Conservation (phyloP, 2,329 filamentous ascomycete genomes). For the Esteya vermicola region DNA sequence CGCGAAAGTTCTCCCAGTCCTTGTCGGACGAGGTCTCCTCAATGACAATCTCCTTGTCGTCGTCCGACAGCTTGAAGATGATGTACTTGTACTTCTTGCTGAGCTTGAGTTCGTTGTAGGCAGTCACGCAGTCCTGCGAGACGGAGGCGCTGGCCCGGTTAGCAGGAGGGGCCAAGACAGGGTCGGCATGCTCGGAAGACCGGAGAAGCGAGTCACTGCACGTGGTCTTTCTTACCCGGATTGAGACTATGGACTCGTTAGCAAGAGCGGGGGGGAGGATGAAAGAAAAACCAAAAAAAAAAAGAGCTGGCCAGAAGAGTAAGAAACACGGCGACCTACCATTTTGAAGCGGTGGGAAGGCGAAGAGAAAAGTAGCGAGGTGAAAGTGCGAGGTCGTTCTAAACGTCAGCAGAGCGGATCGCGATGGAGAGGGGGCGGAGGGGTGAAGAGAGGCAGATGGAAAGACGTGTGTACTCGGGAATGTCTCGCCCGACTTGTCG, state of each 20-base stretch:
- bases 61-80: slow-evolving; percentile 75
- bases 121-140: slow-evolving; percentile 52
- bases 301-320: too few relatives aligned
- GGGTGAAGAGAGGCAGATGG: not conserved
- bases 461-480: too few relatives aligned
- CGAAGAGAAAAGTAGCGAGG: not conserved
- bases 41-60: slow-evolving; percentile 70
- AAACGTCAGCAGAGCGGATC: not conserved
- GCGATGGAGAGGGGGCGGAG: not conserved
- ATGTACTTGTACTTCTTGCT: slow-evolving; percentile 72
- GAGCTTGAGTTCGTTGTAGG: slow-evolving; percentile 74
- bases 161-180: not conserved
- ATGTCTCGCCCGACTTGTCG: too few relatives aligned
- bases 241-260: slow-evolving; percentile 1
- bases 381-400: not conserved
- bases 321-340: slow-evolving; percentile 1
- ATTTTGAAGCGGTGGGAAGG: not conserved
- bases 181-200: not conserved
- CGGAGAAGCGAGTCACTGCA: not conserved
- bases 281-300: too few relatives aligned
- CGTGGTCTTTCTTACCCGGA: slow-evolving; percentile 2
- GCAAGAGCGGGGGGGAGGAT: not conserved
- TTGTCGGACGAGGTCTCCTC: slow-evolving; percentile 54
- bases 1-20: slow-evolving; percentile 61
- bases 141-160: slow-evolving; percentile 48